Conservation (phyloP, 2,329 filamentous ascomycete species). For the Rhynchosporium graminicola region DNA sequence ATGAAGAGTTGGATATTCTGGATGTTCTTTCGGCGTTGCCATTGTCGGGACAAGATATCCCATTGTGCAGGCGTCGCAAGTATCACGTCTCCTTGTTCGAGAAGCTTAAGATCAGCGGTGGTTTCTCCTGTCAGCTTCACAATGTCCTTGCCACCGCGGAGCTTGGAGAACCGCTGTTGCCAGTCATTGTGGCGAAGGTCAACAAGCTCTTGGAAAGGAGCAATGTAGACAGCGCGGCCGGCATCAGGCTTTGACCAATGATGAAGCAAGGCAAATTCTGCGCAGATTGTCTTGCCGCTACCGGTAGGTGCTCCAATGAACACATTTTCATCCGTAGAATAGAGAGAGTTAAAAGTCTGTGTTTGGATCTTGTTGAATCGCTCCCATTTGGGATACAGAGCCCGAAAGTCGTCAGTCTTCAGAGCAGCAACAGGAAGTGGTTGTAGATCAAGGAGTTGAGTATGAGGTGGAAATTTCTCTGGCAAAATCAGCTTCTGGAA, state of each 20-base stretch:
- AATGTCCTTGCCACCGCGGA: constrained; percentile 84
- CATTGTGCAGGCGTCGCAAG: constrained; percentile 92
- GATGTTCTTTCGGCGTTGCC: constrained; percentile 95
- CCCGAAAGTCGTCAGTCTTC: constrained; percentile 80
- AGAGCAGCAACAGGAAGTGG: constrained; percentile 85
- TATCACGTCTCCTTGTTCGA: constrained; percentile 85
- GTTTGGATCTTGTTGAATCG: constrained; percentile 98
- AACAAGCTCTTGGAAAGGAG: constrained; percentile 91
- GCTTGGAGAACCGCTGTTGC: constrained; percentile 70
- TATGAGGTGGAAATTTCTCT: constrained; percentile 94
- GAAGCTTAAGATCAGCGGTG: constrained; percentile 82
- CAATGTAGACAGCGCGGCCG: constrained; percentile 88
- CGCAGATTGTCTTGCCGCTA: constrained; percentile 95
- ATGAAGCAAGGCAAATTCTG: constrained; percentile 86
- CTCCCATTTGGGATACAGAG: constrained; percentile 79
- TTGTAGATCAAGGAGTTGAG: constrained; percentile 87
- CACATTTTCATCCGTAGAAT: constrained; percentile 88
- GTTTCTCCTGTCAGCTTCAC: constrained; percentile 94
- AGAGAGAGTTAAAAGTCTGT: constrained; percentile 93
- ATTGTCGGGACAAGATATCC: constrained; percentile 94
- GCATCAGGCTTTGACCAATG: constrained; percentile 76
- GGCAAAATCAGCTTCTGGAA: constrained; percentile 95
- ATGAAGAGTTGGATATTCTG: constrained; percentile 89
- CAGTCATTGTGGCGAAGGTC: constrained; percentile 82
- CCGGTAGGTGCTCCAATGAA: constrained; percentile 91